Percentiles rank a stretch among this genome's conserved stretches.
Evolutionary conservation across 2,329 filamentous ascomycete species (phyloP).

Genomic region (Colletotrichum tamarilloi): DNA sequence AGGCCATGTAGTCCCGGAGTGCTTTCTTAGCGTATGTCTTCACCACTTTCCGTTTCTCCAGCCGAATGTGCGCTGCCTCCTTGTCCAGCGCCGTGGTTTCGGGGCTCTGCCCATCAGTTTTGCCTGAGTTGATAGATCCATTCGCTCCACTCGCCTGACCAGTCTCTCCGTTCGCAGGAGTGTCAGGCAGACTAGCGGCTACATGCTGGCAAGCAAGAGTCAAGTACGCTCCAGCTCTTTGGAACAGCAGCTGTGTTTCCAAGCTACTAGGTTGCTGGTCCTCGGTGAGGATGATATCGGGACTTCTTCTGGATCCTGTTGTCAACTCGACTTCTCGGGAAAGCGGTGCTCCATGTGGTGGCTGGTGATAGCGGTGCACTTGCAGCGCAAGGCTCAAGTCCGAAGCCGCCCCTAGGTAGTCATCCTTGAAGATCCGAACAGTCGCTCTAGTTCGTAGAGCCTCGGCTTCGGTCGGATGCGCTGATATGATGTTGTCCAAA

Average conservation of each 20-base stretch:
- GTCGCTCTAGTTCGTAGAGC: slow-evolving; percentile 79
- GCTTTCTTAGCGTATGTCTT: slow-evolving; percentile 81
- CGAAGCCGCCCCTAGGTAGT: slow-evolving; percentile 74
- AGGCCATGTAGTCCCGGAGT: slow-evolving; percentile 78
- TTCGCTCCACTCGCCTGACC: slow-evolving; percentile 13
- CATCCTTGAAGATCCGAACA: slow-evolving; percentile 80
- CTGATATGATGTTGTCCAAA: slow-evolving; percentile 74
- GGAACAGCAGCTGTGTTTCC: slow-evolving; percentile 80
- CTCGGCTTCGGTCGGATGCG: slow-evolving; percentile 72
- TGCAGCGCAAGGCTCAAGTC: slow-evolving; percentile 77
- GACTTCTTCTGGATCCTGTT: slow-evolving; percentile 40
- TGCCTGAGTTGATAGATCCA: not conserved
- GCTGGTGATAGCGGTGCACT: slow-evolving; percentile 62
- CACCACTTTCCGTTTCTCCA: slow-evolving; percentile 72
- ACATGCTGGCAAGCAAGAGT: slow-evolving; percentile 77
- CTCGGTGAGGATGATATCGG: slow-evolving; percentile 51
- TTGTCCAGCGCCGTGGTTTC: slow-evolving; percentile 54
- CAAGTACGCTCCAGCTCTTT: slow-evolving; percentile 79
- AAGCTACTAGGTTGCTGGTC: slow-evolving; percentile 76
- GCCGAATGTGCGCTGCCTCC: slow-evolving; percentile 48
- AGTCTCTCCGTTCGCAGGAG: slow-evolving; percentile 10
- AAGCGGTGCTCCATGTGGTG: slow-evolving; percentile 57
- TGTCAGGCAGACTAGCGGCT: slow-evolving; percentile 59
- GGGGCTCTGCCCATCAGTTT: not conserved
- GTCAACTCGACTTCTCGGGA: slow-evolving; percentile 61